Percentiles rank a stretch among this genome's conserved stretches.
These are phyloP conservation scores for Nemania bipapillata DNA, from an alignment of 2,329 filamentous ascomycete species.

Conservation along the genomic window DNA sequence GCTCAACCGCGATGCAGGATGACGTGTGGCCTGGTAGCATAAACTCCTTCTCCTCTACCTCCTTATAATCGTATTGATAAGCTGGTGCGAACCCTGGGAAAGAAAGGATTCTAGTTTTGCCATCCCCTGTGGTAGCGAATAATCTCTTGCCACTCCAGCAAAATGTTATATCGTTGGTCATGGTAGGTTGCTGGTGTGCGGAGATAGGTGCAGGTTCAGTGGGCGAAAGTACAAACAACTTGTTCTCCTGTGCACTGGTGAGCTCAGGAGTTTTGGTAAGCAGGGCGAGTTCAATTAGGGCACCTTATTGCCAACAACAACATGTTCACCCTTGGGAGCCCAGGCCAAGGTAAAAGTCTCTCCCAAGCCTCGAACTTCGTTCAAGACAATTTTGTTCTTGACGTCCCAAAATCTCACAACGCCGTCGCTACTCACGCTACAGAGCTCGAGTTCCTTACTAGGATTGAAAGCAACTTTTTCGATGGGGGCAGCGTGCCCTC, in stretches of 20 bases:
- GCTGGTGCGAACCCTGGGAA: constrained; percentile 72
- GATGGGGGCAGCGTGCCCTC: constrained; percentile 71
- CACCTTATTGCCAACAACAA: constrained; percentile 80
- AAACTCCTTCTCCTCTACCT: constrained; percentile 62
- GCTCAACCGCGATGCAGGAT: constrained; percentile 73
- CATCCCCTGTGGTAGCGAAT: constrained; percentile 76
- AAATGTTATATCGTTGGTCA: constrained; percentile 79
- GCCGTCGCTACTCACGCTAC: constrained; percentile 78
- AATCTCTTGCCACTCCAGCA: constrained; percentile 77
- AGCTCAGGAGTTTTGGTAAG: constrained; percentile 4
- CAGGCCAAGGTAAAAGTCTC: constrained; percentile 78
- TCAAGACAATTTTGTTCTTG: constrained; percentile 74
- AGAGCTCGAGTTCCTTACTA: constrained; percentile 78
- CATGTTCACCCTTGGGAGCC: constrained; percentile 74
- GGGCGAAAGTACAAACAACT: constrained; percentile 71
- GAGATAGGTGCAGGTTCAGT: constrained; percentile 65
- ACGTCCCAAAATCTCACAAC: constrained; percentile 84
- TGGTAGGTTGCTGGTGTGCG: constrained; percentile 68
- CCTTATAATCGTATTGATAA: constrained; percentile 60
- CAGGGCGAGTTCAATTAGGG: constrained; percentile 19
- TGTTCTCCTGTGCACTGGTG: constrained; percentile 63
- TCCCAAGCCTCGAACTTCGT: constrained; percentile 73
- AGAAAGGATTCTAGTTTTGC: constrained; percentile 74
- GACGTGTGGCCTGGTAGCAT: constrained; percentile 77
- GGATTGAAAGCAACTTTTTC: constrained; percentile 84